Base-by-base conservation (phyloP, 768 basidiomycete genomes). In the Naganishia kalamii region DNA sequence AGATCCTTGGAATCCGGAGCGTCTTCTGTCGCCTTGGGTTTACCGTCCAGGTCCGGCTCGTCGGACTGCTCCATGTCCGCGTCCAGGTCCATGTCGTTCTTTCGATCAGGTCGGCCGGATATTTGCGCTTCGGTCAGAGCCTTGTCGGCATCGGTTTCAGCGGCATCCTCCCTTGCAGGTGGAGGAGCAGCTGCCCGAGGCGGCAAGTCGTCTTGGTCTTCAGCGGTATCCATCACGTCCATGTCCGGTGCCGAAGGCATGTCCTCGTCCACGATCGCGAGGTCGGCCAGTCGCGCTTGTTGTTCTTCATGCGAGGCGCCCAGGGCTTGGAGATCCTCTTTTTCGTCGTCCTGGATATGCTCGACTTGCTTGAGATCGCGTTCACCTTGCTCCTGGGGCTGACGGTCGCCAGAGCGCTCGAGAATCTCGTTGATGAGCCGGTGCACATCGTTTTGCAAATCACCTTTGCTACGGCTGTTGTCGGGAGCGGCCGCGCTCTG, bases 301-400 rank as follows among this genome's bases (percentile, higher is more conserved):
- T 92, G 85, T 70, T 94, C 91, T 46, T 90, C 86, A 11, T 84
- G 86, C 2, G 93, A 87, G 0, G 90, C 86, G 6, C 91, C 94
- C 23, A 98, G 83, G 0, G 92, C 91, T 77, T 94, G 91, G 85
- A 88, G 88, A 37, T 70, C 72, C 35, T 66, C 69, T 35, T 87
- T 84, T 43, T 74, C 68, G 35, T 70, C 71, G 1, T 88, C 84
- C 63, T 82, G 82, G 43, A 89, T 79, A 77, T 94, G 91, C 75
- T 96, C 90, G 15, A 96, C 77, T 44, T 80, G 80, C 52, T 66
- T 68, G 37, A 41, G 37, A 57, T 57, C 54, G 4, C 60, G 60
- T 50, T 73, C 66, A 13, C 69, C 72, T 69, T 77, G 71, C 1
- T 68, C 47, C 15, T 67, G 60, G 1, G 69, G 57, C 10, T 67